Base-by-base conservation (phyloP, 1,284 basidiomycete genomes). In the Pyrrhoderma noxium region DNA sequence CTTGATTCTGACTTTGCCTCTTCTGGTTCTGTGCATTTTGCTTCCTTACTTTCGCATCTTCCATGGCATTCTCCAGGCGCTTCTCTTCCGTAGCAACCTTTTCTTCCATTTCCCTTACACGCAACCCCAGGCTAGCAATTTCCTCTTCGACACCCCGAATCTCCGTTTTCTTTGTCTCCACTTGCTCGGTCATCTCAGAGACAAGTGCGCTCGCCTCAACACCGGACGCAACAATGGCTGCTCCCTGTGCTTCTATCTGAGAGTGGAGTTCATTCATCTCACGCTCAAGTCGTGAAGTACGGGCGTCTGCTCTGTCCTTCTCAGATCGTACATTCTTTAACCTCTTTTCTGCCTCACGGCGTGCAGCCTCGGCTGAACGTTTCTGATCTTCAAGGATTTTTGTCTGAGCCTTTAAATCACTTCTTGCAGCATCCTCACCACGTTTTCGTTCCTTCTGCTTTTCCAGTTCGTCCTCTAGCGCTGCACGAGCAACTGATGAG, bases 331-430 rank as follows among this genome's bases (percentile, higher is more conserved):
- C 82, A 14, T 76, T 72, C 59, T 85, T 87, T 52, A 95, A 73
- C 57, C 84, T 84, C 70, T 90, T 92, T 67, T 97, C 94, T 1
- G 86, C 89, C 37, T 97, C 93, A 43, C 84, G 76, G 62, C 82
- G 85, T 48, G 73, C 68, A 46, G 77, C 73, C 65, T 97, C 94
- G 3, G 93, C 89, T 43, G 74, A 72, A 37, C 94, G 82, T 67
- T 89, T 91, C 53, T 82, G 75, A 62, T 98, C 94, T 60, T 98
- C 94, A 5, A 96, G 73, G 0, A 73, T 67, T 67, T 94, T 94
- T 47, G 88, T 89, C 48, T 84, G 80, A 18, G 77, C 66, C 65
- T 93, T 94, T 51, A 91, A 71, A 63, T 96, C 91, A 23, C 77
- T 68, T 49, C 89, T 79, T 22, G 79, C 77, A 2, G 73, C 73